Evolutionary conservation across 2,329 filamentous ascomycete genomes (phyloP), one percentile per base, ranked within the genome.

Genomic region (Colletotrichum higginsianum): DNA sequence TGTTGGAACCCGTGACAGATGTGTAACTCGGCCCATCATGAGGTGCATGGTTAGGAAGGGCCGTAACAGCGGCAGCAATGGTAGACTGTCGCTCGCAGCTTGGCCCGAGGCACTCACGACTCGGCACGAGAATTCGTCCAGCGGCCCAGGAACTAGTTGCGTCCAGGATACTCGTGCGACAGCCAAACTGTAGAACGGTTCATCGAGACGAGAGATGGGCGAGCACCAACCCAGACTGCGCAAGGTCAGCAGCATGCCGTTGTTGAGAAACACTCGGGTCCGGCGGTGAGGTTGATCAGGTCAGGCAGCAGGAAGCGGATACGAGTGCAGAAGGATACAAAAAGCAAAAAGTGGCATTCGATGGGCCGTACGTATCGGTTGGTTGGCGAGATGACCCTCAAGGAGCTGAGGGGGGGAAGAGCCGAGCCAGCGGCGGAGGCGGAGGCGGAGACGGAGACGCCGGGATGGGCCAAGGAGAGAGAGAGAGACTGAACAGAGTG

Each of bases 201-300:
- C 18, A n/a, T 50, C 18, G 42, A 55, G 18, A 35, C 38, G n/a
- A 52, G 8, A 60, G 53, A 44, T 42, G 55, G 26, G 40, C n/a
- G 30, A 23, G 35, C 64, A 47, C 44, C 26, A 26, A 67, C 16
- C 35, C 18, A 38, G 13, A 44, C 35, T 35, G 35, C 49, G 23
- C 40, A 4, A 26, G 44, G 35, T 23, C 35, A 38, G 35, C 35
- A 38, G 35, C 44, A 49, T 52, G 38, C 57, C 44, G n/a, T 52
- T 42, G 38, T 52, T 63, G 50, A 30, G 44, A 52, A 40, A n/a
- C 26, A 44, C 21, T 18, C 21, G 42, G 26, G 46, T 58, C 47
- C 52, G 46, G 68, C 68, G 68, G 68, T 68, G 65, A 71, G 53
- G 52, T 58, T 26, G 12, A 35, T 23, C 46, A 26, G 60, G 50